Conservation (phyloP, 306 rosid species). For the Vachellia collinsii region DNA sequence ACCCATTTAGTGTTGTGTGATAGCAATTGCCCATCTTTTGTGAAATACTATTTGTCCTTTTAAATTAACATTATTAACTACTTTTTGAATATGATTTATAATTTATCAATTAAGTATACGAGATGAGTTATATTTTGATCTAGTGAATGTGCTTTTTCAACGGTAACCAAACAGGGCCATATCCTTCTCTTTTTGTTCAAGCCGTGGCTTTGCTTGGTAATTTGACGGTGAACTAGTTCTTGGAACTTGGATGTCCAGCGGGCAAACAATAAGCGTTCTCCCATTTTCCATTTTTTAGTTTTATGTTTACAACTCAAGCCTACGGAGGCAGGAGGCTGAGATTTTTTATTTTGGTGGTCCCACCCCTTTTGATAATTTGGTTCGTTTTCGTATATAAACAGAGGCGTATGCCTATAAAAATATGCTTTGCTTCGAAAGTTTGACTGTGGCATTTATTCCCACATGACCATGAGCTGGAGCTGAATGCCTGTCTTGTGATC, state of each 20-base stretch:
- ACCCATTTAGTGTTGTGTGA: slow-evolving; percentile 10
- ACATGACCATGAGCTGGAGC: background rate
- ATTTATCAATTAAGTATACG: too few species aligned
- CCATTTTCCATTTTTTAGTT: background rate
- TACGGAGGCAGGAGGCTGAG: background rate
- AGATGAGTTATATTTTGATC: too few species aligned
- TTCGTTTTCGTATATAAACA: background rate
- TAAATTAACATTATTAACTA: too few species aligned
- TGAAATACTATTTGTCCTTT: background rate
- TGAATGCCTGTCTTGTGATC: background rate
- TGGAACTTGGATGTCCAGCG: background rate
- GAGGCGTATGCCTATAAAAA: slow-evolving; percentile 2
- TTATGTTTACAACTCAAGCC: background rate
- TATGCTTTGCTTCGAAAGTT: background rate
- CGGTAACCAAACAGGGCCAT: too few species aligned
- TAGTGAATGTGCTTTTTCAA: too few species aligned
- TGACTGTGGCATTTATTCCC: background rate
- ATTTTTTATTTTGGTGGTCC: slow-evolving; percentile 3
- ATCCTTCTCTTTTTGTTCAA: too few species aligned
- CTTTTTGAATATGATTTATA: too few species aligned
- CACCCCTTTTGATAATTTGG: background rate
- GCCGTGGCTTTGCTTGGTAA: slow-evolving; percentile 9
- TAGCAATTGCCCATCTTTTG: background rate
- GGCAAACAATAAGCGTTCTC: background rate
- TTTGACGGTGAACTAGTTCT: background rate